Conservation (phyloP, 495 filamentous ascomycete genomes). For the Halenospora varia region DNA sequence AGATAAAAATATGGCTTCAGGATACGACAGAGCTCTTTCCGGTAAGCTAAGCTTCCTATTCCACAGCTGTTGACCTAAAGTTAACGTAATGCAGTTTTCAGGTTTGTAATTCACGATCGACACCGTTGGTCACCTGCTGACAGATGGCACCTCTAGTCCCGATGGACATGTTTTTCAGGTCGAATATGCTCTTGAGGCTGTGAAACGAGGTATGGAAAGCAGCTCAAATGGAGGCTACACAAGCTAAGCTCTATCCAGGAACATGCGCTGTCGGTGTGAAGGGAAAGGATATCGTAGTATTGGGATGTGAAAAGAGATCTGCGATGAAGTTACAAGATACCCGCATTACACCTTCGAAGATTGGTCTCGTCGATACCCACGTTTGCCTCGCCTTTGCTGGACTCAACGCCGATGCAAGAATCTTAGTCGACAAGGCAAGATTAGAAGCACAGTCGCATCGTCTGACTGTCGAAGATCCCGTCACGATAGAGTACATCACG, state of each 20-base stretch:
- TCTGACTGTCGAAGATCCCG: conserved; percentile 95
- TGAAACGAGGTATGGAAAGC: conserved; percentile 77
- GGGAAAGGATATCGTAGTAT: conserved; percentile 87
- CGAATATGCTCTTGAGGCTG: conserved; percentile 97
- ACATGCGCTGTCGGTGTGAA: conserved; percentile 98
- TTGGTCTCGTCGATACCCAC: conserved; percentile 89
- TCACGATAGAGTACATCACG: conserved; percentile 97
- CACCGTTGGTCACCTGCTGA: conserved; percentile 29
- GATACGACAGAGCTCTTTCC: conserved; percentile 92
- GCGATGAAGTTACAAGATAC: conserved; percentile 99
- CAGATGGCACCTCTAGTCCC: conserved; percentile 59
- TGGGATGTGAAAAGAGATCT: conserved; percentile 97
- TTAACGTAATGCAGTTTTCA: conserved; percentile 60
- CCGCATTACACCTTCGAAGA: conserved; percentile 97
- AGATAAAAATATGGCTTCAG: conserved; percentile 62
- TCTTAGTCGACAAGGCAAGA: conserved; percentile 94
- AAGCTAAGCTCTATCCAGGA: conserved; percentile 47
- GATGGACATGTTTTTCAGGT: conserved; percentile 99
- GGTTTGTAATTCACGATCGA: conserved; percentile 38
- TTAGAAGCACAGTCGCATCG: conserved; percentile 96
- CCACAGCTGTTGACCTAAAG: conserved; percentile 10
- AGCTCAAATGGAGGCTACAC: not conserved
- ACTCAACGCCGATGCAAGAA: conserved; percentile 94
- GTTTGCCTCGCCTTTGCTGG: conserved; percentile 96
- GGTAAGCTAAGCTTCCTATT: conserved; percentile 50